Percentiles rank a stretch among this genome's conserved stretches.
Conservation (phyloP, 2,329 filamentous ascomycete genomes). For the Aspergillus sp. region DNA sequence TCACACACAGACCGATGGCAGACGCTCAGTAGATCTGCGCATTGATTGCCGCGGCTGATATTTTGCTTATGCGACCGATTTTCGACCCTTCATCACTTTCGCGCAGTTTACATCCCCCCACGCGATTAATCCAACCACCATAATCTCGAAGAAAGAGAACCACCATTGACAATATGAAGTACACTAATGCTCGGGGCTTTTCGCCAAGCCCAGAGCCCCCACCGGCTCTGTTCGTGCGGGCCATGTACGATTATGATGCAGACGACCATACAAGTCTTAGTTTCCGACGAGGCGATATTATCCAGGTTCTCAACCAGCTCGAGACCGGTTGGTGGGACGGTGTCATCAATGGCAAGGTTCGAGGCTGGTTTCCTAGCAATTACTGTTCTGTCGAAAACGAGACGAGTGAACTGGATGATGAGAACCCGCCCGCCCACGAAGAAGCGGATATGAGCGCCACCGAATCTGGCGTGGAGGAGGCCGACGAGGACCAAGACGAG, state of each 20-base stretch:
- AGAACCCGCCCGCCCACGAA: constrained; percentile 49
- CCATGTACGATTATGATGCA: constrained; percentile 95
- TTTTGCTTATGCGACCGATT: neutral
- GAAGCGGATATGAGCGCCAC: constrained; percentile 46
- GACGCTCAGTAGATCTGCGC: neutral
- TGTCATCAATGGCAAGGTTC: constrained; percentile 80
- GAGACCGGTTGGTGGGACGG: constrained; percentile 99
- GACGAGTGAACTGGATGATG: constrained; percentile 64
- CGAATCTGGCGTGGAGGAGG: constrained; percentile 49
- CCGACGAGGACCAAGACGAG: constrained; percentile 59
- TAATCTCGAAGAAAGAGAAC: neutral
- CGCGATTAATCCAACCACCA: neutral
- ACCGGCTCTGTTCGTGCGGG: constrained; percentile 73
- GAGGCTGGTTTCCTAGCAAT: constrained; percentile 99
- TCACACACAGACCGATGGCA: neutral
- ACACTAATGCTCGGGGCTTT: constrained; percentile 22
- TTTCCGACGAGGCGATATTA: constrained; percentile 94
- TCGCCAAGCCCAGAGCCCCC: constrained; percentile 35
- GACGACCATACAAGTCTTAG: constrained; percentile 95
- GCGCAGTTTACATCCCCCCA: neutral
- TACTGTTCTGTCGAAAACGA: constrained; percentile 85
- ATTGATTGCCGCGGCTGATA: neutral
- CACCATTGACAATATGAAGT: constrained; percentile 16
- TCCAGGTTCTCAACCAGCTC: constrained; percentile 95
- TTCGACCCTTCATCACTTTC: neutral